These are phyloP conservation scores for Gastroboletus turbinatus DNA, from an alignment of 1,284 basidiomycete genomes.

Conservation along the genomic window DNA sequence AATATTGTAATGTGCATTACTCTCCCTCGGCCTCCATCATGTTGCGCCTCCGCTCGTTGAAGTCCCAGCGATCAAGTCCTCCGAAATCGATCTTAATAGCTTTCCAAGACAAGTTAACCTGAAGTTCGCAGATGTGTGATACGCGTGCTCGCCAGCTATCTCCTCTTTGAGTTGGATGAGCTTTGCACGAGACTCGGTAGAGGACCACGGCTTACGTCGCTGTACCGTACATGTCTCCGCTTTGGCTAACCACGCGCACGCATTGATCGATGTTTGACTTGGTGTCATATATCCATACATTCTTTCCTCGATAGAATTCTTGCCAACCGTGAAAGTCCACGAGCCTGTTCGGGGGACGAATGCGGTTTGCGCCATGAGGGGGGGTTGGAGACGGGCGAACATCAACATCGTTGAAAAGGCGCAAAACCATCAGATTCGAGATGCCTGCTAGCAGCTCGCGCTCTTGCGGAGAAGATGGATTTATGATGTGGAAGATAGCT, in stretches of 20 bases:
- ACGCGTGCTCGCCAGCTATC: conserved; percentile 77
- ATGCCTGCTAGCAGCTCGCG: conserved; percentile 45
- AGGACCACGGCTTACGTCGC: conserved; percentile 55
- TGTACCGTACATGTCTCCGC: conserved; percentile 66
- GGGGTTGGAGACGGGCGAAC: conserved; percentile 51
- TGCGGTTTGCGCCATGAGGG: conserved; percentile 44
- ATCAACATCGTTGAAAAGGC: conserved; percentile 69
- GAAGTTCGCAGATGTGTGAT: conserved; percentile 68
- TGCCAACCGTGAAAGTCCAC: conserved; percentile 64
- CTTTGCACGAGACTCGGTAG: not conserved
- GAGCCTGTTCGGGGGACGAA: conserved; percentile 54
- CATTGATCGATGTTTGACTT: conserved; percentile 64
- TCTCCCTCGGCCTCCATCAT: conserved; percentile 45
- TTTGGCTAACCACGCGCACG: conserved; percentile 58
- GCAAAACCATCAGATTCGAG: conserved; percentile 64
- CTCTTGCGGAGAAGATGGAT: conserved; percentile 43
- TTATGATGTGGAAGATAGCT: conserved; percentile 52
- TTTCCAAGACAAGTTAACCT: conserved; percentile 62
- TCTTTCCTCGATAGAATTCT: conserved; percentile 69
- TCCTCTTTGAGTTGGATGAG: conserved; percentile 45
- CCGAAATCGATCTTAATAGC: conserved; percentile 73
- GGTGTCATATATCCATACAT: conserved; percentile 73
- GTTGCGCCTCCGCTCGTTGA: conserved; percentile 59
- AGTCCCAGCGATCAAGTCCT: conserved; percentile 72
- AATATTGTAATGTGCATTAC: not conserved